Percentiles rank a stretch among this genome's conserved stretches.
These are phyloP conservation scores for Flaveria linearis DNA, from an alignment of 129 eudicot genomes.

Conservation along the genomic window DNA sequence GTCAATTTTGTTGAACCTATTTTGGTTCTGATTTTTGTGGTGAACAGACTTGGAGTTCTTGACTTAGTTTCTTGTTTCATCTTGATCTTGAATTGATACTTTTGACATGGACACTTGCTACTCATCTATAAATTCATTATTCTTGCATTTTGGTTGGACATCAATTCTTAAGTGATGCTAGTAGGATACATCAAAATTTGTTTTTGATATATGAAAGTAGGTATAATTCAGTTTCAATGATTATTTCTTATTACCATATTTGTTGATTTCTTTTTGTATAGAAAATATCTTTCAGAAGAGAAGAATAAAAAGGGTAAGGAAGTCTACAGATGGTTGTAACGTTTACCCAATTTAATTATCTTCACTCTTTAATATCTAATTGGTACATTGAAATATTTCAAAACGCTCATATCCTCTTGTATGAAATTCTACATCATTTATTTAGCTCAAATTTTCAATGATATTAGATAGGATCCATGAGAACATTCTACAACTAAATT, in stretches of 20 bases:
- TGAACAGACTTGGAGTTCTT: no score
- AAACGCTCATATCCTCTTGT: neutral
- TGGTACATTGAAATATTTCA: constrained; percentile 50
- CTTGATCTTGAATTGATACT: no score
- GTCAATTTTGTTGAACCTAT: no score
- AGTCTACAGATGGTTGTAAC: neutral
- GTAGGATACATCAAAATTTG: constrained; percentile 75
- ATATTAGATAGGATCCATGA: constrained; percentile 83
- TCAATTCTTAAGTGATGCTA: constrained; percentile 88
- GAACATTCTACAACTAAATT: constrained; percentile 68
- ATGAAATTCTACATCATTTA: constrained; percentile 19
- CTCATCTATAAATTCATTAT: constrained; percentile 14
- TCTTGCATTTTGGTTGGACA: constrained; percentile 53
- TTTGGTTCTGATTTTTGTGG: no score
- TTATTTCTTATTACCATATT: neutral
- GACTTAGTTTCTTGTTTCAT: no score
- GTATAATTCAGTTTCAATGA: constrained; percentile 33
- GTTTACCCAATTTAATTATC: constrained; percentile 53
- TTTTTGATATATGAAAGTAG: constrained; percentile 94
- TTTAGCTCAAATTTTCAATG: constrained; percentile 48
- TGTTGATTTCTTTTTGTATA: neutral
- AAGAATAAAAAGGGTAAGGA: no score
- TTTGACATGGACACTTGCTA: constrained; percentile 10
- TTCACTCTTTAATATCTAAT: constrained; percentile 71
- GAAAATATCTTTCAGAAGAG: no score